A percentile compares a stretch with the other conserved stretches of the same genome.
Conservation (phyloP, 2,329 filamentous ascomycete species). For the Xylaria sp. region DNA sequence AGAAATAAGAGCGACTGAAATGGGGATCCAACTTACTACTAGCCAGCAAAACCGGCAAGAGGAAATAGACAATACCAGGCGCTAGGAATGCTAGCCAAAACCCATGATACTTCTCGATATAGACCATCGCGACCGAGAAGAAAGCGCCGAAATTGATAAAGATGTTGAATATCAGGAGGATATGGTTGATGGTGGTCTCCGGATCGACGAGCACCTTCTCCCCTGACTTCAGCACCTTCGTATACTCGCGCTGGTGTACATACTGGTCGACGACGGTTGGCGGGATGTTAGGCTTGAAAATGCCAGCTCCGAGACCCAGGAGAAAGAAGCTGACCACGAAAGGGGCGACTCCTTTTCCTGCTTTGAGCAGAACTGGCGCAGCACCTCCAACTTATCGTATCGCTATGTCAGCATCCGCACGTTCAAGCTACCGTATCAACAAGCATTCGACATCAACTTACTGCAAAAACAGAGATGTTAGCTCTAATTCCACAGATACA, state of each 20-base stretch:
- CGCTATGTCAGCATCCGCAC: conserved; percentile 1
- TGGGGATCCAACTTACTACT: conserved; percentile 30
- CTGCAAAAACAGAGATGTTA: conserved; percentile 5
- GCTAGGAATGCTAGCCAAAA: conserved; percentile 53
- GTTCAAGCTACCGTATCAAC: background rate
- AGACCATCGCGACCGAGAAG: conserved; percentile 48
- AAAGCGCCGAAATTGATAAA: conserved; percentile 49
- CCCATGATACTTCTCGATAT: conserved; percentile 56
- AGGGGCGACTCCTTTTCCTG: conserved; percentile 42
- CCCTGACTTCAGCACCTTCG: conserved; percentile 38
- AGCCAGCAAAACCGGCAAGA: conserved; percentile 54
- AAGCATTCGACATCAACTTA: conserved; percentile 1
- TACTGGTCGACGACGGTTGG: conserved; percentile 43
- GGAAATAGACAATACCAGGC: conserved; percentile 45
- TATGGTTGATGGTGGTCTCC: conserved; percentile 43
- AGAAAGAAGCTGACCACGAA: conserved; percentile 60
- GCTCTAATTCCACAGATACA: background rate
- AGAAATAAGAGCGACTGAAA: background rate
- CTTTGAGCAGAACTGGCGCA: conserved; percentile 52
- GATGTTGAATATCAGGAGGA: conserved; percentile 34
- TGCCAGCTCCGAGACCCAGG: conserved; percentile 62
- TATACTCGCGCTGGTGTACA: conserved; percentile 36
- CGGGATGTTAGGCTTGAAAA: conserved; percentile 60
- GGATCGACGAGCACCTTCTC: conserved; percentile 44
- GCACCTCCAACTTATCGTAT: conserved; percentile 47